Base-by-base conservation (phyloP, 768 basidiomycete genomes). In the Sporobolomyces roseus region DNA sequence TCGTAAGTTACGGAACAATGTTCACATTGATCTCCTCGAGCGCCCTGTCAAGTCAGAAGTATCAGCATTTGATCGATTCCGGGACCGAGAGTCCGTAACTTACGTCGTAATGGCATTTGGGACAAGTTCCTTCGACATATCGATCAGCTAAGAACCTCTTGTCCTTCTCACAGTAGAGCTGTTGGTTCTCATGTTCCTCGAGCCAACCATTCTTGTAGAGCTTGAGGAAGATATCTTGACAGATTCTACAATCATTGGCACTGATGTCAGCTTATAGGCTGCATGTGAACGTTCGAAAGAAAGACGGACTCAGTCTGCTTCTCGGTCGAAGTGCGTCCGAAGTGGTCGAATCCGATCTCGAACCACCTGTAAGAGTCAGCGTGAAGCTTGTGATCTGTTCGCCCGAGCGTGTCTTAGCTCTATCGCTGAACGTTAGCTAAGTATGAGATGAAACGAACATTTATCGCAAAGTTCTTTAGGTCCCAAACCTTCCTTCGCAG, bases 1-100 rank as follows among this genome's bases (percentile, higher is more conserved):
- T 97, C 91, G 50, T 96, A 84, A 3, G 96, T 97, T 62, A 90
- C 84, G 51, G 88, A 86, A 78, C 96, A 99, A 61, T 86, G 83
- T 79, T 99, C 96, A 79, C 96, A 99, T 81, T 99, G 96, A 78
- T 99, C 96, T 12, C 96, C 96, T 41, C 96, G 89, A 38, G 94
- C 96, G 75, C 97, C 96, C 88, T 91, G 55, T 9, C 19, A 50
- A 50, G 63, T 32, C n/a, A 30, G n/a, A n/a, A n/a, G n/a, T n/a
- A 25, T 36, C 25, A 25, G 38, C 10, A 45, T 35, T 19, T 30
- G 48, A 29, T 27, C 27, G 25, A 41, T 17, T 19, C 19, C 25
- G 32, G 27, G 41, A n/a, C n/a, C n/a, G 21, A 41, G 23, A 27
- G 50, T n/a, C 8, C 36, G 10, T 14, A 30, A 48, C 41, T 73